Evolutionary conservation across 1,284 basidiomycete genomes (phyloP).

Genomic region (Ustilago hordei): DNA sequence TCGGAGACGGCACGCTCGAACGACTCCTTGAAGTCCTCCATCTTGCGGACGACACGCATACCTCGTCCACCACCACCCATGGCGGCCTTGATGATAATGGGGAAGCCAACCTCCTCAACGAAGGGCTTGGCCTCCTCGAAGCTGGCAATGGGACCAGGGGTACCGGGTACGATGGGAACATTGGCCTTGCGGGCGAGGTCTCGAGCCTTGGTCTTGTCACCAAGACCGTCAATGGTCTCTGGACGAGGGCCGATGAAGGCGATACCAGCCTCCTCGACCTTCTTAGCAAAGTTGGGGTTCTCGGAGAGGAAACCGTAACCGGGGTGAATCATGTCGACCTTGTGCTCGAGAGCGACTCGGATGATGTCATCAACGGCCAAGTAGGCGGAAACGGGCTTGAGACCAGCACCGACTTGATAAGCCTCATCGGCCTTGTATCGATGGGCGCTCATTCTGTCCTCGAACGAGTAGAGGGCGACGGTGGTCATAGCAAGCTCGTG

Average conservation of each 20-base stretch:
- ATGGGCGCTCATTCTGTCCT: conserved; percentile 96
- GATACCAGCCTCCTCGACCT: conserved; percentile 96
- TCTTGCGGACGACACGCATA: conserved; percentile 75
- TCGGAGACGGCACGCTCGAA: conserved; percentile 95
- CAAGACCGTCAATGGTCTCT: conserved; percentile 95
- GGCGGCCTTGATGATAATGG: conserved; percentile 99
- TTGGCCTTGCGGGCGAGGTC: conserved; percentile 65
- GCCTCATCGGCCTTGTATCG: conserved; percentile 99
- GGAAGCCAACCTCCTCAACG: conserved; percentile 92
- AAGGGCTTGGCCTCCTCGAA: conserved; percentile 88
- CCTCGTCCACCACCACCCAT: conserved; percentile 99
- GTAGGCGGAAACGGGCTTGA: conserved; percentile 95
- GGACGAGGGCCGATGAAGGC: conserved; percentile 96
- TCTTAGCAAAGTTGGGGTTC: conserved; percentile 93
- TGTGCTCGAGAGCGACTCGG: conserved; percentile 78
- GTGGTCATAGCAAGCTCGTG: conserved; percentile 99
- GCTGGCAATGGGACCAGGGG: conserved; percentile 87
- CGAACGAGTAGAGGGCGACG: conserved; percentile 96
- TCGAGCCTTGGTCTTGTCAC: conserved; percentile 96
- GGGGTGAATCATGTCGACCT: conserved; percentile 96
- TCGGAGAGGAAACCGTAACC: conserved; percentile 95
- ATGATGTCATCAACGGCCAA: conserved; percentile 98
- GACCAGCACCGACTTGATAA: conserved; percentile 94
- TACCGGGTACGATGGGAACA: conserved; percentile 97
- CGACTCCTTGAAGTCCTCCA: conserved; percentile 87